A percentile compares a stretch with the other conserved stretches of the same genome.
These are phyloP conservation scores for Pyrenophora seminiperda DNA, from an alignment of 2,329 filamentous ascomycete genomes.

Conservation along the genomic window DNA sequence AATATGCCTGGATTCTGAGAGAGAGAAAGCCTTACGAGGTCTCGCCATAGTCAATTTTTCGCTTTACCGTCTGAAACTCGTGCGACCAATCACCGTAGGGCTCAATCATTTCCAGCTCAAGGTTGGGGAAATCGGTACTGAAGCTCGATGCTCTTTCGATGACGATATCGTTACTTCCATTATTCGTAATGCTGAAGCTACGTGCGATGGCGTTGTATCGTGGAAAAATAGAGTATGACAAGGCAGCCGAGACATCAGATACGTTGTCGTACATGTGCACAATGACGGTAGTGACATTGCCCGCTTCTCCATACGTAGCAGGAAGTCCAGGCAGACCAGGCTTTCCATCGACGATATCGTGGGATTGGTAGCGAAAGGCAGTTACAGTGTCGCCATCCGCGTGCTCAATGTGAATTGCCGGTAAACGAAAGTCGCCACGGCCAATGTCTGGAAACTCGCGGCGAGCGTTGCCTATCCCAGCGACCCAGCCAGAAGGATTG, in stretches of 20 bases:
- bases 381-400: slow-evolving; percentile 63
- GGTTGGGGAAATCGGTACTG: slow-evolving; percentile 64
- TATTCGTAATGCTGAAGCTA: slow-evolving; percentile 66
- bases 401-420: slow-evolving; percentile 66
- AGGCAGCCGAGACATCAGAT: slow-evolving; percentile 61
- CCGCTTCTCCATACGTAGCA: slow-evolving; percentile 61
- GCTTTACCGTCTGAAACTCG: slow-evolving; percentile 61
- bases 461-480: slow-evolving; percentile 56
- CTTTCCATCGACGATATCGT: slow-evolving; percentile 62
- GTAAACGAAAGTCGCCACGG: slow-evolving; percentile 66
- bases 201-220: slow-evolving; percentile 65
- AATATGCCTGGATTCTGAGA: not conserved
- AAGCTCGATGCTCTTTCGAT: slow-evolving; percentile 65
- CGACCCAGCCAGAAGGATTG: slow-evolving; percentile 59
- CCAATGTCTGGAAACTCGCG: slow-evolving; percentile 69
- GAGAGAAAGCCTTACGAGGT: slow-evolving; percentile 28
- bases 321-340: slow-evolving; percentile 62
- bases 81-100: slow-evolving; percentile 67
- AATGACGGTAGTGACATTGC: slow-evolving; percentile 64
- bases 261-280: slow-evolving; percentile 64
- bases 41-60: slow-evolving; percentile 62
- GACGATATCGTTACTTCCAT: slow-evolving; percentile 58
- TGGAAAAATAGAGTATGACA: slow-evolving; percentile 69
- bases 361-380: slow-evolving; percentile 63
- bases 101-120: slow-evolving; percentile 67